Evolutionary conservation across 306 rosid genomes (phyloP).

Genomic region (Aeschynomene evenia): DNA sequence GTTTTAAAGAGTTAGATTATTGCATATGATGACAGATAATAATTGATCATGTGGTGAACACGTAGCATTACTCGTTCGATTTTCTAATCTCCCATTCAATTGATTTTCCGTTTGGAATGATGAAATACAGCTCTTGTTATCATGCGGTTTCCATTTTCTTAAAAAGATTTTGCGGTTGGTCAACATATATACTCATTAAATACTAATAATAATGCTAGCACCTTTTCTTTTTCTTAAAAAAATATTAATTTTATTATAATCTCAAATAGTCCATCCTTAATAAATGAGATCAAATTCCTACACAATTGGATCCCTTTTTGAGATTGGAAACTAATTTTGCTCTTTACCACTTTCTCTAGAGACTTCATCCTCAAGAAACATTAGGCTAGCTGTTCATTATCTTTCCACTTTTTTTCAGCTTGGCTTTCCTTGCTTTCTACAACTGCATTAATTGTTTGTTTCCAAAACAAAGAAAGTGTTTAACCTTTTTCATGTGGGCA

Average conservation of each 20-base stretch:
- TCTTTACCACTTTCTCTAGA: not conserved
- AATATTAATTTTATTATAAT: not conserved
- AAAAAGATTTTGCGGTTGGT: not conserved
- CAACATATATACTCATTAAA: not conserved
- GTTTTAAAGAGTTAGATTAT: too few relatives aligned
- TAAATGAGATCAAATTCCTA: not conserved
- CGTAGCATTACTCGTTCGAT: too few relatives aligned
- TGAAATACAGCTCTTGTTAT: not conserved
- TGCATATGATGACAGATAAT: too few relatives aligned
- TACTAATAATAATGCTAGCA: not conserved
- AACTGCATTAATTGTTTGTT: not conserved
- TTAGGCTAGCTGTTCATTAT: not conserved
- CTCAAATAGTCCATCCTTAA: not conserved
- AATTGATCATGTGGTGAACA: too few relatives aligned
- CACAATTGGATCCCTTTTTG: not conserved
- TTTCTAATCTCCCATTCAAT: not conserved
- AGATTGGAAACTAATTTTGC: slow-evolving; percentile 7
- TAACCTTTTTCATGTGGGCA: slow-evolving; percentile 19
- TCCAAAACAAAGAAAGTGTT: slow-evolving; percentile 25
- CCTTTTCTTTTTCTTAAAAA: not conserved
- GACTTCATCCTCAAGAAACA: not conserved
- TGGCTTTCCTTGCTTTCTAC: slow-evolving; percentile 4
- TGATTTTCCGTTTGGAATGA: not conserved
- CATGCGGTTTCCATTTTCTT: not conserved
- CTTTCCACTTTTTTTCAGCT: slow-evolving; percentile 1